Evolutionary conservation across 2,329 filamentous ascomycete genomes (phyloP), one percentile per base, ranked within the genome.

Genomic region (Dendryphion nanum): DNA sequence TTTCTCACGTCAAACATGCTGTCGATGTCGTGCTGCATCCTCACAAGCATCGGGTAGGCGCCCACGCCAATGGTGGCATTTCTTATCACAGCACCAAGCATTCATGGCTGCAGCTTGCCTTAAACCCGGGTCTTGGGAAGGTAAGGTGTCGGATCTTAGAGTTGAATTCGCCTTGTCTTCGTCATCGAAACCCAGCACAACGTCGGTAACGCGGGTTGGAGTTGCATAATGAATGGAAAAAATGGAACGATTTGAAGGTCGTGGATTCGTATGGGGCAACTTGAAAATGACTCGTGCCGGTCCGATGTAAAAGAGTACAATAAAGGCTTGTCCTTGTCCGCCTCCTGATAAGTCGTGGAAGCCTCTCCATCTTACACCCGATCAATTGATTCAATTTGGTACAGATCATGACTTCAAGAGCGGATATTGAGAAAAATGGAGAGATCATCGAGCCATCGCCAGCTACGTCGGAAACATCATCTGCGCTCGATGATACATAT

Each of bases 401-500:
- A n/a, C n/a, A n/a, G 30, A 31, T 19, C 5, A 55, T 55, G 50
- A 34, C 45, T 17, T 37, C 33, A 3, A 30, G 35, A 18, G 18
- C 42, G 13, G 33, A 35, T 14, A 14, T 37, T 1, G 44, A 47
- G 3, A 53, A 56, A 6, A 48, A 51, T 8, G 30, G 43, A 10
- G 49, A 57, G 16, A 41, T 31, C 24, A 45, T 53, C 13, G 44
- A 44, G 7, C 38, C 48, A 2, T 52, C 55, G 3, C 47, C 53
- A 30, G 15, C 41, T 2, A 30, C 46, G 1, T 54, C 55, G 7
- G 48, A 48, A 17, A 35, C 47, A 3, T 57, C 56, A 2, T 57
- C 56, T 1, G 44, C 50, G 7, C 42, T 61, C 3, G 60, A 63
- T 31, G 60, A 63, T 26, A 56, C 55, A 3, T 63, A 63, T 24